Evolutionary conservation across 495 filamentous ascomycete species (phyloP).

Genomic region (Penicillium paxilli): DNA sequence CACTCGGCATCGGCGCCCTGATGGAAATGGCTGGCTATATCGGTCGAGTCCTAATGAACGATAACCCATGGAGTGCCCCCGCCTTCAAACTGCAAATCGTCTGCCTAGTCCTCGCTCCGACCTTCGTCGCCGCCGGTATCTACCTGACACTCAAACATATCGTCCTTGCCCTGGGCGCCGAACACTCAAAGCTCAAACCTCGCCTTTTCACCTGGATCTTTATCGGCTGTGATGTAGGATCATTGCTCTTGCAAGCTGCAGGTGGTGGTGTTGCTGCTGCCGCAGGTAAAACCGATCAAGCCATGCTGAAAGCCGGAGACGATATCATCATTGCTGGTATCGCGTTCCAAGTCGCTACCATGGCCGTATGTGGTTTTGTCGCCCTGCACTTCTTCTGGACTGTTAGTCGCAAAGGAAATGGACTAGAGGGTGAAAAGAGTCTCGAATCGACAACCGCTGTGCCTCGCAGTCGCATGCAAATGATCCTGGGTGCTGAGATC

Average conservation of each 20-base stretch:
- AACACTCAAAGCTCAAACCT: constrained; percentile 56
- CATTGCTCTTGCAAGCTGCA: constrained; percentile 62
- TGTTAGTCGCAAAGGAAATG: constrained; percentile 36
- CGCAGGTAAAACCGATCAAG: constrained; percentile 20
- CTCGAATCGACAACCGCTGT: constrained; percentile 17
- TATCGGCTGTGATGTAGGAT: constrained; percentile 65
- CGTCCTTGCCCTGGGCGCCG: constrained; percentile 53
- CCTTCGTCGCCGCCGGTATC: constrained; percentile 63
- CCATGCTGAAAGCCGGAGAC: constrained; percentile 43
- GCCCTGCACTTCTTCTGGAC: constrained; percentile 51
- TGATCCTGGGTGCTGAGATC: constrained; percentile 51
- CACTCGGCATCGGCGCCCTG: constrained; percentile 47
- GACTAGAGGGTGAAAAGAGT: constrained; percentile 30
- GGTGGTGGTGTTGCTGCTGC: constrained; percentile 60
- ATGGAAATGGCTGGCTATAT: constrained; percentile 58
- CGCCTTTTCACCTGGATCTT: constrained; percentile 66
- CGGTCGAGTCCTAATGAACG: constrained; percentile 57
- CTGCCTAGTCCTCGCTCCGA: constrained; percentile 65
- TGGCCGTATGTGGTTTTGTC: constrained; percentile 55
- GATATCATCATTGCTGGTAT: constrained; percentile 72
- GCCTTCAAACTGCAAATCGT: constrained; percentile 70
- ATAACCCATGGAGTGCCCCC: constrained; percentile 58
- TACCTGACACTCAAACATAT: constrained; percentile 70
- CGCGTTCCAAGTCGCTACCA: constrained; percentile 65
- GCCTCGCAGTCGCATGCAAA: constrained; percentile 40